Base-by-base conservation (phyloP, 2,329 filamentous ascomycete species). In the Botrytis elliptica region DNA sequence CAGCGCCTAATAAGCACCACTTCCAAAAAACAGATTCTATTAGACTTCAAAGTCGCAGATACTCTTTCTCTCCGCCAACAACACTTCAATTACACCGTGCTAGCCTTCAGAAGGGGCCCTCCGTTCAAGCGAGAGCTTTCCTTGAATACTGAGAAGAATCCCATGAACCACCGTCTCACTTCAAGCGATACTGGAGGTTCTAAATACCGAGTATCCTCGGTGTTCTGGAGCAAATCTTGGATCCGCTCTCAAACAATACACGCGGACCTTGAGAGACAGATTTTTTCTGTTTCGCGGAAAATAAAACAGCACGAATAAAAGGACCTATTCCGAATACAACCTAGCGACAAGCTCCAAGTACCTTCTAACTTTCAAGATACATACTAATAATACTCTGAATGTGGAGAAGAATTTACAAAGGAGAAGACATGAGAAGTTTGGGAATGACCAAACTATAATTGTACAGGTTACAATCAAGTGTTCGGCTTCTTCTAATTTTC, bases 341-440 rank as follows among this genome's bases (percentile, higher is more conserved):
- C 10, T 52, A 52, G 49, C 25, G n/a, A 52, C 4, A n/a, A 52
- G 49, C 49, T n/a, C 25, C 25, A 52, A 1, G 25, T 14, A 52
- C 5, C 10, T n/a, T 25, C 10, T 52, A 1, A n/a, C 49, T 52
- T 25, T n/a, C 49, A 52, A 25, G 49, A 52, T n/a, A n/a, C 12
- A n/a, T n/a, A 25, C 10, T 52, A 6, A 42, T 42, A 18, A 44
- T 20, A 44, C 42, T 20, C 20, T n/a, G 25, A n/a, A n/a, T 52
- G 1, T 0, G 22, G 25, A n/a, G 4, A n/a, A n/a, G 4, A 3
- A n/a, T 52, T 52, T 14, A n/a, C 10, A n/a, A 52, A n/a, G 25
- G 4, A 10, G 22, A 52, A 55, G 25, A 29, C 12, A 8, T 16
- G 5, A n/a, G 12, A 55, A 55, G 25, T 29, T n/a, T n/a, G 12